Evolutionary conservation across 306 rosid genomes (phyloP), one percentile per base, ranked within the genome.

Genomic region (Sindora glabra): DNA sequence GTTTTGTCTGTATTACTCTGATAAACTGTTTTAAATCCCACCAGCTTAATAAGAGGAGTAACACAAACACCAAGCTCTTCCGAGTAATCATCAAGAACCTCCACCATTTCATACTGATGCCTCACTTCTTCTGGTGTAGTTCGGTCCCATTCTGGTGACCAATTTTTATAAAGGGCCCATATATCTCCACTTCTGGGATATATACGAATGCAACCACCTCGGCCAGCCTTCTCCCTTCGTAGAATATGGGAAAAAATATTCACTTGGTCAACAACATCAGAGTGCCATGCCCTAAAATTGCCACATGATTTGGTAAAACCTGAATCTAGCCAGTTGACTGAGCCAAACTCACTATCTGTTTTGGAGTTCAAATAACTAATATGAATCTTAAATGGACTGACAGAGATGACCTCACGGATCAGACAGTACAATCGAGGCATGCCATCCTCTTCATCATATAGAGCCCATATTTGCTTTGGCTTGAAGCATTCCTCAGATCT

Each of bases 341-440:
- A 33, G 50, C 95, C 97, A 55, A 94, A 94, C 64, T 94, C 99
- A 40, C 81, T 71, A 74, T 94, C 95, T 16, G 97, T 86, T 72
- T 89, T 94, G 8, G 99, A 94, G 73, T 65, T 81, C 81, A 94
- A 74, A 81, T 86, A 94, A 71, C 89, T 82, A 14, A 94, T 89
- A 64, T 61, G 90, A 68, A 94, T 68, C 77, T 86, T 89, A 44
- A 94, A 94, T 55, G 99, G 99, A 48, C 65, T 77, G 58, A 94
- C 69, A 22, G 99, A 84, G 68, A 89, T 64, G 38, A 94, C 79
- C 77, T 94, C 97, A 3, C 97, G 99, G 75, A 94, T 74, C 64
- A 94, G 74, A 74, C 99, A 94, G 81, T 94, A 89, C 85, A 94
- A 77, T 27, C 99, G 90, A 17, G 99, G 99, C 99, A 94, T 94